Conservation (phyloP, 805 yeast species). For the Ogataea paraovalis region DNA sequence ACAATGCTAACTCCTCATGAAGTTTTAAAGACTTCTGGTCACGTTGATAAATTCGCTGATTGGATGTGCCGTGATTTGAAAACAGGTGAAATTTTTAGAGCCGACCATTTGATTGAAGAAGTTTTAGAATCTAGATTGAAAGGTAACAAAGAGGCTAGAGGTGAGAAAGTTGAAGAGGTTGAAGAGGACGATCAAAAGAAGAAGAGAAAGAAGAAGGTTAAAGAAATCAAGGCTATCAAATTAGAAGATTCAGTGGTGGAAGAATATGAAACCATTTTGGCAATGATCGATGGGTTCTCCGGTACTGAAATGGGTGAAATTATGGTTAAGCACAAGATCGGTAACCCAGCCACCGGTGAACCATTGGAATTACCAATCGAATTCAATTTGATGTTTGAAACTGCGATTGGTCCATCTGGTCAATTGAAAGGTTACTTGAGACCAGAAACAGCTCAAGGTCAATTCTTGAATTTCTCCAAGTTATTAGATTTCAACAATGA, state of each 20-base stretch:
- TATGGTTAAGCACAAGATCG: slow-evolving; percentile 76
- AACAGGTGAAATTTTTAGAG: slow-evolving; percentile 97
- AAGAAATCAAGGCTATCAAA: slow-evolving; percentile 85
- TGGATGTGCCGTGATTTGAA: slow-evolving; percentile 97
- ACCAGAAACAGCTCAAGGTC: slow-evolving; percentile 99
- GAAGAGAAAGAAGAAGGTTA: slow-evolving; percentile 93
- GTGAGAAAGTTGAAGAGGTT: slow-evolving; percentile 60
- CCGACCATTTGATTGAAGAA: slow-evolving; percentile 97
- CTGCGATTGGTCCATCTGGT: slow-evolving; percentile 99
- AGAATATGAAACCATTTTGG: slow-evolving; percentile 84
- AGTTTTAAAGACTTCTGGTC: slow-evolving; percentile 97
- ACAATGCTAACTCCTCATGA: slow-evolving; percentile 98
- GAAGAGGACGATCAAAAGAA: slow-evolving; percentile 75
- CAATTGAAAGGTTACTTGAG: slow-evolving; percentile 91
- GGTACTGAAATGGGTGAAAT: slow-evolving; percentile 90
- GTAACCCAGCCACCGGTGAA: slow-evolving; percentile 88
- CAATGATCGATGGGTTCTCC: slow-evolving; percentile 92
- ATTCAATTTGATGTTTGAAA: slow-evolving; percentile 98
- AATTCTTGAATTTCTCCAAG: slow-evolving; percentile 91
- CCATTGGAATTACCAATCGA: slow-evolving; percentile 85
- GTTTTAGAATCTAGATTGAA: slow-evolving; percentile 93
- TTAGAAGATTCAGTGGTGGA: slow-evolving; percentile 74
- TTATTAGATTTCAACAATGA: slow-evolving; percentile 91
- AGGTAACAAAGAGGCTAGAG: slow-evolving; percentile 97
- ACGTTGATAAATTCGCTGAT: slow-evolving; percentile 97